These are phyloP conservation scores for Lasiodiplodia hormozganensis DNA, from an alignment of 2,329 filamentous ascomycete species.

Conservation along the genomic window DNA sequence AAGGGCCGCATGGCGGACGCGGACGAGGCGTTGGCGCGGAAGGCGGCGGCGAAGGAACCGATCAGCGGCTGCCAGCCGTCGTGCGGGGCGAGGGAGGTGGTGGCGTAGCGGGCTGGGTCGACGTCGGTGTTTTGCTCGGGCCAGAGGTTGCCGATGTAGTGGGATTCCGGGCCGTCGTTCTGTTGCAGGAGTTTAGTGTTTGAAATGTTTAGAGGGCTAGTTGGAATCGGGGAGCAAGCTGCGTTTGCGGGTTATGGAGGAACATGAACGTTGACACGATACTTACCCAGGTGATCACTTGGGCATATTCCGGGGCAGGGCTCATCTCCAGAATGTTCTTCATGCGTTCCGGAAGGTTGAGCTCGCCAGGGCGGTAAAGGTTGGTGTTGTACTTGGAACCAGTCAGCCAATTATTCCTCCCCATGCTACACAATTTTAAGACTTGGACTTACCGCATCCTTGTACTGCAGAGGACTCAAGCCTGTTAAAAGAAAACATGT, in stretches of 20 bases:
- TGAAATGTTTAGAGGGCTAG: neutral
- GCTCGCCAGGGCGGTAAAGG: slow-evolving; percentile 44
- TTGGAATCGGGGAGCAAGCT: neutral
- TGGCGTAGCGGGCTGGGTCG: slow-evolving; percentile 36
- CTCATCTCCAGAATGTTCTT: slow-evolving; percentile 43
- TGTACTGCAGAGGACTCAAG: slow-evolving; percentile 39
- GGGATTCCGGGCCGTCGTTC: slow-evolving; percentile 47
- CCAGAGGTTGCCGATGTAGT: slow-evolving; percentile 48
- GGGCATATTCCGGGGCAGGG: slow-evolving; percentile 40
- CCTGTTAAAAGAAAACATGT: neutral
- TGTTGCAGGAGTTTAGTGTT: neutral
- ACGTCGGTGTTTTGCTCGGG: slow-evolving; percentile 39
- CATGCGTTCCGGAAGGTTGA: slow-evolving; percentile 47
- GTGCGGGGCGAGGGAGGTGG: slow-evolving; percentile 39
- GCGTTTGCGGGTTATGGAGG: neutral
- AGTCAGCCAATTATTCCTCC: neutral
- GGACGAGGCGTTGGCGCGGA: slow-evolving; percentile 35
- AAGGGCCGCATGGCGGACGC: neutral
- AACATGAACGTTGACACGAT: too few relatives aligned
- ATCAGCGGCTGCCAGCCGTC: slow-evolving; percentile 46
- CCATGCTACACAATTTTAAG: too few relatives aligned
- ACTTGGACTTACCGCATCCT: slow-evolving; percentile 35
- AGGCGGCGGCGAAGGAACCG: slow-evolving; percentile 46
- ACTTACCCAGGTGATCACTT: slow-evolving; percentile 44
- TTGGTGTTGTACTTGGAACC: slow-evolving; percentile 35